Percentiles rank a stretch among this genome's conserved stretches.
Evolutionary conservation across 108 stramenopile genomes (phyloP).

Genomic region (Stephanodiscus minutulus): DNA sequence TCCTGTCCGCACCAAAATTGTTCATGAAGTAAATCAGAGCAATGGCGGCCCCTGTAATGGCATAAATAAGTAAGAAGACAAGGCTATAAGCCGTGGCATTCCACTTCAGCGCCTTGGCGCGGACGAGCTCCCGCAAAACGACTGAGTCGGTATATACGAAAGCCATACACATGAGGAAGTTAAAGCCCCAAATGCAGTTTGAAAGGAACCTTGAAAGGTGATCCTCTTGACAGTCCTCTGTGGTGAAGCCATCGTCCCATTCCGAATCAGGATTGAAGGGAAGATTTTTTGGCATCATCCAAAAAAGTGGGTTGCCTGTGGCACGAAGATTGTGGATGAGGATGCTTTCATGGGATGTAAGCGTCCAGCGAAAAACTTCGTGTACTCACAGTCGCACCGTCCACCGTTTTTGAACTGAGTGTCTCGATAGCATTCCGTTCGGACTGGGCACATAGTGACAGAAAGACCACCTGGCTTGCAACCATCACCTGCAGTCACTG

Average conservation of each 20-base stretch:
- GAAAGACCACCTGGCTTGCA: conserved; percentile 18
- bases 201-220: conserved; percentile 19
- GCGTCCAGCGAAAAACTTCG: not conserved
- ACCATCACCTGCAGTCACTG: conserved; percentile 19
- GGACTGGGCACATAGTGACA: conserved; percentile 21
- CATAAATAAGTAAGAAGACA: conserved; percentile 19
- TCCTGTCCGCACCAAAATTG: conserved; percentile 29
- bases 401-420: conserved; percentile 25
- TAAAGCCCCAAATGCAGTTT: conserved; percentile 10
- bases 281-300: conserved; percentile 19
- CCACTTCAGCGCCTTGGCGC: conserved; percentile 35
- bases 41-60: not conserved
- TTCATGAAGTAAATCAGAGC: conserved; percentile 33
- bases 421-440: conserved; percentile 44
- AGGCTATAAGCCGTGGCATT: conserved; percentile 45
- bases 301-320: conserved; percentile 38
- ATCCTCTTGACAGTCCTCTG: conserved; percentile 35
- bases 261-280: conserved; percentile 47
- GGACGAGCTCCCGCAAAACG: conserved; percentile 31
- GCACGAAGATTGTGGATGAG: not conserved
- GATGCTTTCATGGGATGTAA: not conserved
- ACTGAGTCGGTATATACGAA: conserved; percentile 28
- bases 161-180: conserved; percentile 16
- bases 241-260: conserved; percentile 46
- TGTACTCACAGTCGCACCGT: conserved; percentile 36